Evolutionary conservation across 139 green algal species (phyloP), one percentile per base, ranked within the genome.

Genomic region (Chlamydomonas sphaeroides): DNA sequence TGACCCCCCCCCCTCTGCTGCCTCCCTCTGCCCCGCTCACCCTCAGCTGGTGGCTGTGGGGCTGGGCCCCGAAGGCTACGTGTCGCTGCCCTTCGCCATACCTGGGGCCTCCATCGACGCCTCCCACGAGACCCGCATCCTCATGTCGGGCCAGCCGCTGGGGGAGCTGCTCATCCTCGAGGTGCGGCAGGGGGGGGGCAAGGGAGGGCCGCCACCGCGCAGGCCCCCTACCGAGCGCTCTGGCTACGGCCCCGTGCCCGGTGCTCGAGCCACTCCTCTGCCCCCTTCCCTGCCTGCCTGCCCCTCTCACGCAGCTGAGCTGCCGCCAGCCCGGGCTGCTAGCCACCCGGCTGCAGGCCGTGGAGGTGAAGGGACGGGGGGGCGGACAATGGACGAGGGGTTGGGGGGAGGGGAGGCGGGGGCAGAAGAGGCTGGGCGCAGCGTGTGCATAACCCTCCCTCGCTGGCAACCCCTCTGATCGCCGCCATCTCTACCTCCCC

Each of bases 251-350:
- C n/a, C n/a, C n/a, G n/a, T n/a, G n/a, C n/a, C n/a, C n/a, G n/a
- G n/a, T n/a, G n/a, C n/a, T n/a, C n/a, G 14, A 69, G 17, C 23
- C 33, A 30, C 32, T 42, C 11, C 15, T 68, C 15, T 62, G 53
- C 53, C 18, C 53, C 53, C 6, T 18, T 30, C 18, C 63, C 15
- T 45, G 33, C 33, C 63, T 38, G 5, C 59, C 8, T 45, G 10
- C 33, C 33, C 63, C 68, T 25, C 68, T n/a, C n/a, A n/a, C n/a
- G n/a, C n/a, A n/a, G n/a, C n/a, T n/a, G n/a, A n/a, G 8, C 41
- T 15, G 65, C 78, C 78, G 83, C 45, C 66, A 83, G 36, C 49
- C 45, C 25, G 78, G 62, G 0, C 23, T 84, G 42, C 76, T 88
- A 33, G 25, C 18, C 25, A 48, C 76, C 20, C 68, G 84, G 1